Evolutionary conservation across 495 filamentous ascomycete species (phyloP).

Genomic region (Hypoxylon perforatum): DNA sequence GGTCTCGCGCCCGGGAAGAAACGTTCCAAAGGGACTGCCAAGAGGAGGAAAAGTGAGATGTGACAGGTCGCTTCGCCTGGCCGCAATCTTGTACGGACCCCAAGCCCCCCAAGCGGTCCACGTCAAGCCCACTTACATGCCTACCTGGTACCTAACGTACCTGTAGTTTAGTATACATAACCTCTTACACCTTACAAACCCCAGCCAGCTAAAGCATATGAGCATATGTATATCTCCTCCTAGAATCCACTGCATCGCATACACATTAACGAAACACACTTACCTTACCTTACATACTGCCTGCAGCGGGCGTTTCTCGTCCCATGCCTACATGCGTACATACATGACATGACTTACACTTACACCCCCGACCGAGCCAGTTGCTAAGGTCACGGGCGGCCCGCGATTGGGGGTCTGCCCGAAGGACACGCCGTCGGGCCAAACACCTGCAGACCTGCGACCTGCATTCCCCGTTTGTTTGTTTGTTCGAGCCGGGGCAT

Average conservation of each 20-base stretch:
- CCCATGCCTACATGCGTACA: background rate
- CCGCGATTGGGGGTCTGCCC: constrained; percentile 44
- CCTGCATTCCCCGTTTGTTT: too few species aligned
- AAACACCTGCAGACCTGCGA: background rate
- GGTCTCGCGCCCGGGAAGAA: background rate
- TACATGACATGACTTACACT: too few species aligned
- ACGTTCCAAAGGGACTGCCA: constrained; percentile 13
- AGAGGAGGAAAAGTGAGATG: constrained; percentile 31
- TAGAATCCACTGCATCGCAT: too few species aligned
- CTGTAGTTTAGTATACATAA: too few species aligned
- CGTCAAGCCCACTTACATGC: constrained; percentile 27
- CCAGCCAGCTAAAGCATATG: too few species aligned
- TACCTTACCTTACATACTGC: too few species aligned
- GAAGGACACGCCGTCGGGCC: constrained; percentile 39
- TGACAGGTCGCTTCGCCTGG: constrained; percentile 29
- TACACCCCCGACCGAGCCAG: background rate
- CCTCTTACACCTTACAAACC: too few species aligned
- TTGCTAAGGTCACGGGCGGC: constrained; percentile 5
- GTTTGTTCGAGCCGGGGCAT: too few species aligned
- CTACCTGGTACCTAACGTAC: background rate
- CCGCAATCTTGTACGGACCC: constrained; percentile 21
- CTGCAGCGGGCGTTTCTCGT: background rate
- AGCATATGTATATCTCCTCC: too few species aligned
- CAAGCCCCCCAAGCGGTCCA: constrained; percentile 15
- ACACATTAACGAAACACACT: too few species aligned